A percentile compares a stretch with the other conserved stretches of the same genome.
Conservation (phyloP, 2,329 filamentous ascomycete species). For the Neocucurbitaria cava region DNA sequence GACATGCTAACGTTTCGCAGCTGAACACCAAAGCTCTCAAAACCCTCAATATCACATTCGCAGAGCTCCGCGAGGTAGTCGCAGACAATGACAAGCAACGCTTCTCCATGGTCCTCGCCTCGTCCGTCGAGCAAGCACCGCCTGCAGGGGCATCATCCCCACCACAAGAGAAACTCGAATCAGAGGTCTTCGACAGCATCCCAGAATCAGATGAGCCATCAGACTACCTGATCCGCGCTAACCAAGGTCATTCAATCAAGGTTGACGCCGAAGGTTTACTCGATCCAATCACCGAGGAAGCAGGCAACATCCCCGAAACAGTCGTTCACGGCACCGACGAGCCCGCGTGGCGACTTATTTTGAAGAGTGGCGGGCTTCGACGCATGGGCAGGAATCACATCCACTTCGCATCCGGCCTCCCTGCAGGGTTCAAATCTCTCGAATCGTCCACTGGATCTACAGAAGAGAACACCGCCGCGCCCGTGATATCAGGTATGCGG, state of each 20-base stretch:
- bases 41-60: slow-evolving; percentile 74
- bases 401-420: slow-evolving; percentile 82
- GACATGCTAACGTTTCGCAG: slow-evolving; percentile 40
- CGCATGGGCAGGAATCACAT: slow-evolving; percentile 87
- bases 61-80: slow-evolving; percentile 75
- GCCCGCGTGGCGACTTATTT: slow-evolving; percentile 76
- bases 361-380: slow-evolving; percentile 77
- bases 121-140: slow-evolving; percentile 14
- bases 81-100: slow-evolving; percentile 86
- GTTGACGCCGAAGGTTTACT: slow-evolving; percentile 75
- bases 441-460: slow-evolving; percentile 23
- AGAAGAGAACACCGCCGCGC: slow-evolving; percentile 34
- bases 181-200: slow-evolving; percentile 17
- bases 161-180: slow-evolving; percentile 10
- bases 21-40: slow-evolving; percentile 67
- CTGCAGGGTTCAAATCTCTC: slow-evolving; percentile 52
- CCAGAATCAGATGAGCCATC: slow-evolving; percentile 57
- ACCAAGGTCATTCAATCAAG: slow-evolving; percentile 90
- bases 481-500: slow-evolving; percentile 82
- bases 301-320: slow-evolving; percentile 65
- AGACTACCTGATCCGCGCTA: slow-evolving; percentile 88
- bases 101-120: slow-evolving; percentile 74
- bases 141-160: slow-evolving; percentile 6
- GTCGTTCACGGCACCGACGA: slow-evolving; percentile 93
- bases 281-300: slow-evolving; percentile 64